phyloP scores from a whole-genome alignment of 805 yeast genomes.

The Pichia occidentalis region DNA sequence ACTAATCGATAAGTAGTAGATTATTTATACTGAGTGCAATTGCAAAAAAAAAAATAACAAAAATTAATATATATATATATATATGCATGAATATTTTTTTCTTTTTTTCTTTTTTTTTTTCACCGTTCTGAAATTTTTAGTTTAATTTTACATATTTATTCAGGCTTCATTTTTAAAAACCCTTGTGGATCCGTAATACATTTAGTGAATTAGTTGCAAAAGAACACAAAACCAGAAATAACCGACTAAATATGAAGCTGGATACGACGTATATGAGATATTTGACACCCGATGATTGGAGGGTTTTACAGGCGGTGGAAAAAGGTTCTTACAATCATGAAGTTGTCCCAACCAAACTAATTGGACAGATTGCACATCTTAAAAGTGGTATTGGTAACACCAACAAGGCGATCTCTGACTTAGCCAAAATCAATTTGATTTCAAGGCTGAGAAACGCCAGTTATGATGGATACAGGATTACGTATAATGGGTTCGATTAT shows the following conservation, averaged over 20 bases:
- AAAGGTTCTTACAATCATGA: slow-evolving; percentile 90
- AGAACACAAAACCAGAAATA: background rate
- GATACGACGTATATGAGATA: slow-evolving; percentile 94
- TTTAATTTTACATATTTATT: too few relatives aligned
- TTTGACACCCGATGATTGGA: slow-evolving; percentile 82
- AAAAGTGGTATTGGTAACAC: slow-evolving; percentile 65
- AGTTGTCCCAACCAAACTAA: slow-evolving; percentile 83
- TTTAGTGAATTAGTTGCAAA: too few relatives aligned
- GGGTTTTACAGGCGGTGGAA: slow-evolving; percentile 83
- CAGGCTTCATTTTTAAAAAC: too few relatives aligned
- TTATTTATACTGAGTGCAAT: too few relatives aligned
- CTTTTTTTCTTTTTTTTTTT: too few relatives aligned
- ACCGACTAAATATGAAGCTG: slow-evolving; percentile 61
- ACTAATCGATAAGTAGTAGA: too few relatives aligned
- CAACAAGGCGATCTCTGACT: slow-evolving; percentile 69
- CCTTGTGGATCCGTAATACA: too few relatives aligned
- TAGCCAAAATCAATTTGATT: slow-evolving; percentile 80
- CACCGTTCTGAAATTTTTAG: too few relatives aligned
- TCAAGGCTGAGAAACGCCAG: slow-evolving; percentile 80
- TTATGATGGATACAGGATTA: slow-evolving; percentile 89
- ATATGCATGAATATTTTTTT: background rate
- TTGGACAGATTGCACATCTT: slow-evolving; percentile 72
- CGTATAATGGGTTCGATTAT: slow-evolving; percentile 88
- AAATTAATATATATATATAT: too few relatives aligned
- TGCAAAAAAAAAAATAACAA: too few relatives aligned